Base-by-base conservation (phyloP, 371 early-diverging fungal genomes). In the Dipsacomyces acuminosporus region DNA sequence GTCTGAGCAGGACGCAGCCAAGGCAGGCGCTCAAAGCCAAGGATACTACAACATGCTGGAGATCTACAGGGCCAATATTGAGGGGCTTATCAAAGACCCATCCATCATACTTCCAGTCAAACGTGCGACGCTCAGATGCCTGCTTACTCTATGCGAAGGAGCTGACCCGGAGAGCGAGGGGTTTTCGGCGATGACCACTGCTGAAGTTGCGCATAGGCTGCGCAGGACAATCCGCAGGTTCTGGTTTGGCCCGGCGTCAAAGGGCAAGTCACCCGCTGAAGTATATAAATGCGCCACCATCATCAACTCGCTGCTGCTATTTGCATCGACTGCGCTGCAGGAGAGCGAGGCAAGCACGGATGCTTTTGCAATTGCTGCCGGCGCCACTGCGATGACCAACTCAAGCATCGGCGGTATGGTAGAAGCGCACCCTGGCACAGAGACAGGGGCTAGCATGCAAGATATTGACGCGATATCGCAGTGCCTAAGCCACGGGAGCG, bases 101-200 rank as follows among this genome's bases (percentile, higher is more conserved):
- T 21, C 26, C 13, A 36, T 49, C 6, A 17, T 33, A 26, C 54
- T 61, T 26, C 61, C 56, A 0, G 51, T 56, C 18, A 66, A 66
- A 38, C 56, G 66, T 1, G 61, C 66, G 11, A 38, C 61, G 20
- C 54, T 66, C 21, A 51, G 66, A 1, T 61, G 44, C 15, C 45
- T 66, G 24, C 42, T 66, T 53, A 56, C 61, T 18, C 19, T 66
- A 25, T 56, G 66, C 40, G 66, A 66, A 35, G 57, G 61, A 14
- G 17, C 14, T 0, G 66, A 66, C 11, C 66, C 66, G 14, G 56
- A 25, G 3, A 19, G 44, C 17, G 54, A 48, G 14, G 66, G 66
- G 15, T 66, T 66, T 9, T 66, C 66, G 8, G 66, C 66, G 1
- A 66, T 66, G 66, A 66, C 66, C 18, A 66, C 66, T 7, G 57